Base-by-base conservation (phyloP, 164 flowering plant genomes). In the Tetrastigma voinierianum region DNA sequence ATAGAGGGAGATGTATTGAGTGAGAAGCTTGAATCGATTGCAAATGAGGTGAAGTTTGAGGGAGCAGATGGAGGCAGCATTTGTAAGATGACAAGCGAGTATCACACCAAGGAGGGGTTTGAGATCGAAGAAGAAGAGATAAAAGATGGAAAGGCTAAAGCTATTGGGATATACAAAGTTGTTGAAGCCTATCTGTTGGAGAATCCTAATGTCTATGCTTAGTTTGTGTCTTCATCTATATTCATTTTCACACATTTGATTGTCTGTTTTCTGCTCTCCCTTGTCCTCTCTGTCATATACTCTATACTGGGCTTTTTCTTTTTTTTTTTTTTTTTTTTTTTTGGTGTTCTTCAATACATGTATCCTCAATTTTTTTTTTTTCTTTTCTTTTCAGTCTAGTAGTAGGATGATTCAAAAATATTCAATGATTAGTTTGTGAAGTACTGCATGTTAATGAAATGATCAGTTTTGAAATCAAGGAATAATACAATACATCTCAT, bases 141-240 rank as follows among this genome's bases (percentile, higher is more conserved):
- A 57, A 67, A 75, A 57, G 52, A 18, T 10, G 81, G 80, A 3
- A 66, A 73, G 60, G 72, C 75, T 3, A 75, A 40, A 15, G 69
- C 80, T 6, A 66, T 67, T 51, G 81, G 72, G 10, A 57, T 81
- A 7, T 76, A 46, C 72, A 70, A 75, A 67, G 79, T 68, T 65
- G 73, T 81, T 18, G 84, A 81, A 61, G 71, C 76, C 25, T 73
- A 81, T 48, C 74, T 75, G 4, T 46, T 65, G 49, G 72, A 68
- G 19, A 68, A 81, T 52, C 80, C 84, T 44, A 46, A 62, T 49
- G 77, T 25, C 48, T 77, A 75, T 64, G 52, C 67, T 60, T 77
- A 64, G 44, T 51, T 69, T 51, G 16, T 54, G 8, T 20, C 17
- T 12, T 32, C 12, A 15, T 44, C 20, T 19, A 10, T 20, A 10